Conservation (phyloP, 164 flowering plant species). For the Tetracentron sinense region DNA sequence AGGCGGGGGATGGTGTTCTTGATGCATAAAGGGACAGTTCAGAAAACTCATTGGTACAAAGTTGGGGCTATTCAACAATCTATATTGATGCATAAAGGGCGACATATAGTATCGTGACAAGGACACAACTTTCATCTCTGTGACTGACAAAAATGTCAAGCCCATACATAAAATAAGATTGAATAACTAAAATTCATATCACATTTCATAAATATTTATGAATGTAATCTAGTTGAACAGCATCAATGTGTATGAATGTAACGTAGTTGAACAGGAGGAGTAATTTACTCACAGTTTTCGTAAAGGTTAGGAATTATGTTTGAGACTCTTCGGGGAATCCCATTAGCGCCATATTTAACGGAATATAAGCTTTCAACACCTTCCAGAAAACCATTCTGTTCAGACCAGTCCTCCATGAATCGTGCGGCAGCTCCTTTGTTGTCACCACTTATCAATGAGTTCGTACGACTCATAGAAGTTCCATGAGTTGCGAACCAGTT, state of each 20-base stretch:
- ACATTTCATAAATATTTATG: background rate
- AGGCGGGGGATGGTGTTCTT: too few species aligned
- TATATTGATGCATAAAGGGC: too few species aligned
- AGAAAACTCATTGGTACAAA: background rate
- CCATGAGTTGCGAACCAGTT: constrained; percentile 99
- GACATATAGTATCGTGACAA: too few species aligned
- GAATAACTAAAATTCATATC: too few species aligned
- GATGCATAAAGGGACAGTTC: too few species aligned
- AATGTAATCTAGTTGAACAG: background rate
- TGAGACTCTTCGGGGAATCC: constrained; percentile 71
- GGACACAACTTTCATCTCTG: too few species aligned
- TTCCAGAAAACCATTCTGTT: constrained; percentile 31
- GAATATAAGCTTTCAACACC: constrained; percentile 21
- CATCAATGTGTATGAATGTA: too few species aligned
- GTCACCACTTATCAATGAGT: constrained; percentile 93
- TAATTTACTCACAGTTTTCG: constrained; percentile 48
- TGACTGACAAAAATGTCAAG: too few species aligned
- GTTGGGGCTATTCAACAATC: background rate
- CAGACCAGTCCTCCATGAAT: constrained; percentile 98
- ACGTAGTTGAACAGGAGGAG: background rate
- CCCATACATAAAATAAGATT: too few species aligned
- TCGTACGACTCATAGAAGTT: constrained; percentile 98
- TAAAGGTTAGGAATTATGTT: constrained; percentile 45
- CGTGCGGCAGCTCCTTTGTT: constrained; percentile 99
- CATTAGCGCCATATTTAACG: constrained; percentile 16